A percentile compares a stretch with the other conserved stretches of the same genome.
These are phyloP conservation scores for Telopea speciosissima DNA, from an alignment of 177 flowering plant genomes.

Conservation along the genomic window DNA sequence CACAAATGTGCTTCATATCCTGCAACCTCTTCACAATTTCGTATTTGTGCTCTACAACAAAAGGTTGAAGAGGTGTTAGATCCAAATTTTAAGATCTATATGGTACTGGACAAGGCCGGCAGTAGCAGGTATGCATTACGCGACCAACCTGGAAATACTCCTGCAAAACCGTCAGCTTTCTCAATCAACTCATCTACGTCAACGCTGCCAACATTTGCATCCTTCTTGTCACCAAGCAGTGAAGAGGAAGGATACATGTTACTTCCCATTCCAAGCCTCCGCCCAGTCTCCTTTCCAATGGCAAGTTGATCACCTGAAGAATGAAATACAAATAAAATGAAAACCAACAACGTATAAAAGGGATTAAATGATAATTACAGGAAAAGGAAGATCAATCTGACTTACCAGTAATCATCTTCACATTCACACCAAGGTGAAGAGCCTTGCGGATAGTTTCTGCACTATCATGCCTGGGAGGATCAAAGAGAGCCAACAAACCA, in stretches of 20 bases:
- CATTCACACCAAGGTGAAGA: constrained; percentile 90
- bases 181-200: constrained; percentile 93
- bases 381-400: background rate
- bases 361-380: background rate
- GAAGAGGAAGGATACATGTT: constrained; percentile 98
- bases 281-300: constrained; percentile 91
- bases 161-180: constrained; percentile 98
- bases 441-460: constrained; percentile 89
- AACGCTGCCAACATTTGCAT: constrained; percentile 58
- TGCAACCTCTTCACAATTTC: constrained; percentile 88
- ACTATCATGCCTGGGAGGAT: constrained; percentile 96
- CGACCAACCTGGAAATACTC: constrained; percentile 79
- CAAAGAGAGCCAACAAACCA: constrained; percentile 81
- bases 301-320: constrained; percentile 90
- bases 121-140: background rate
- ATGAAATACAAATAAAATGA: background rate
- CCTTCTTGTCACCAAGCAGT: constrained; percentile 73
- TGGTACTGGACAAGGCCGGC: background rate
- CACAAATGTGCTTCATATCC: constrained; percentile 86
- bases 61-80: constrained; percentile 2
- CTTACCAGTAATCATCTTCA: constrained; percentile 94
- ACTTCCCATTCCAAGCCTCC: constrained; percentile 98
- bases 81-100: background rate
- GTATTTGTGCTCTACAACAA: constrained; percentile 50
- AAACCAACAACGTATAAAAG: background rate